A percentile compares a stretch with the other conserved stretches of the same genome.
Conservation (phyloP, 768 basidiomycete genomes). For the Lenzites betulinus region DNA sequence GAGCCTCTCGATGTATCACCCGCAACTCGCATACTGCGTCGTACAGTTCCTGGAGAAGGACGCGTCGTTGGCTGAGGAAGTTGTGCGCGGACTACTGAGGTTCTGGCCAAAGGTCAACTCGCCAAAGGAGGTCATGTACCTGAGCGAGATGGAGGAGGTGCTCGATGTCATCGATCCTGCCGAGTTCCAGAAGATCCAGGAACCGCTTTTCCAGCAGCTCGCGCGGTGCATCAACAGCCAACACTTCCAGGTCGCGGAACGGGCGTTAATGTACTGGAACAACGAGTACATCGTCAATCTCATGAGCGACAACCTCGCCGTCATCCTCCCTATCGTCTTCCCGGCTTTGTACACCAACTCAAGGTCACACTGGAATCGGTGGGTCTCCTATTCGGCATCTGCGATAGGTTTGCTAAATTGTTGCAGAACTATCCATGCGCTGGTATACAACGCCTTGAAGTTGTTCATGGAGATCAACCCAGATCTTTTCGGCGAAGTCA, state of each 20-base stretch:
- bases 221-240: conserved; percentile 98
- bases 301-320: conserved; percentile 92
- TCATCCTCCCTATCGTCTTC: conserved; percentile 95
- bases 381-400: conserved; percentile 33
- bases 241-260: conserved; percentile 99
- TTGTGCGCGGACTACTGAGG: conserved; percentile 92
- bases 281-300: conserved; percentile 99
- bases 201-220: conserved; percentile 90
- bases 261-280: conserved; percentile 98
- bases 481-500: conserved; percentile 89
- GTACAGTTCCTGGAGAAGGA: conserved; percentile 99
- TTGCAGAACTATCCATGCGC: conserved; percentile 94
- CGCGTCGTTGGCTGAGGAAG: conserved; percentile 87
- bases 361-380: conserved; percentile 99
- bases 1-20: conserved; percentile 95
- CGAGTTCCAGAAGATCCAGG: conserved; percentile 96
- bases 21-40: conserved; percentile 98
- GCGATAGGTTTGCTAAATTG: not conserved
- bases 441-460: conserved; percentile 99
- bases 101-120: conserved; percentile 99
- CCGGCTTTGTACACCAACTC: conserved; percentile 95
- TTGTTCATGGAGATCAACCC: conserved; percentile 99
- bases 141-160: conserved; percentile 99
- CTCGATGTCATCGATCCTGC: conserved; percentile 95
- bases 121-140: conserved; percentile 99